Percentiles rank a stretch among this genome's conserved stretches.
These are phyloP conservation scores for Rubia balearica DNA, from an alignment of 305 asterid species.

Conservation along the genomic window DNA sequence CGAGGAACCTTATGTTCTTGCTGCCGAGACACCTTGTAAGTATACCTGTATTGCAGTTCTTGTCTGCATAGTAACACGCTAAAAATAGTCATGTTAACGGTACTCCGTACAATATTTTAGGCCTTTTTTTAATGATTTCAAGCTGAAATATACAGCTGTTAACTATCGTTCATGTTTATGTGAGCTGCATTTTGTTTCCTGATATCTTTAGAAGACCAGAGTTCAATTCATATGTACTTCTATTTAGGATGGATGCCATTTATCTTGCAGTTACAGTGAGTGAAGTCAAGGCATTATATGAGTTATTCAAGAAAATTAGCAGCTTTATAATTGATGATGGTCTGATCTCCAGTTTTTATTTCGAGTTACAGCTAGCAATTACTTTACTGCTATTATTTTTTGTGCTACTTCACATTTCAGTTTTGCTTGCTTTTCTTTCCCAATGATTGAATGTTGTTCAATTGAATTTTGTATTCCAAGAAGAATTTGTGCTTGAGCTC, in stretches of 20 bases:
- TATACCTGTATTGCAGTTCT: constrained; percentile 19
- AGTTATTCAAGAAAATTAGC: background rate
- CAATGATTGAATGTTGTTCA: too few species aligned
- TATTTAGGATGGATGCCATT: background rate
- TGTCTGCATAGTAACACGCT: background rate
- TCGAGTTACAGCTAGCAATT: too few species aligned
- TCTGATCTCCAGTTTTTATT: background rate
- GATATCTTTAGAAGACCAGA: too few species aligned
- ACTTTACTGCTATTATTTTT: too few species aligned
- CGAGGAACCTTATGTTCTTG: constrained; percentile 74
- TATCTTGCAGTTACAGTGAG: constrained; percentile 57
- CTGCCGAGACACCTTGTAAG: constrained; percentile 90
- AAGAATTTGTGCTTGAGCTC: too few species aligned
- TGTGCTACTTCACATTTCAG: too few species aligned
- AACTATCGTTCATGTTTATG: background rate
- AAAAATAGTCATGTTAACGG: background rate
- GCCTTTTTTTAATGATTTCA: background rate
- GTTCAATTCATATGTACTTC: background rate
- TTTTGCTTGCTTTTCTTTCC: too few species aligned
- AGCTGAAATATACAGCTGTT: background rate
- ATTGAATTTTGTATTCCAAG: too few species aligned
- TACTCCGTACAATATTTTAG: background rate
- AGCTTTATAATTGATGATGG: background rate
- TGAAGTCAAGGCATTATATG: background rate
- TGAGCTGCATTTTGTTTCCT: background rate